phyloP scores from a whole-genome alignment of 2,329 filamentous ascomycete genomes.

The Pyrenochaeta sp. region DNA sequence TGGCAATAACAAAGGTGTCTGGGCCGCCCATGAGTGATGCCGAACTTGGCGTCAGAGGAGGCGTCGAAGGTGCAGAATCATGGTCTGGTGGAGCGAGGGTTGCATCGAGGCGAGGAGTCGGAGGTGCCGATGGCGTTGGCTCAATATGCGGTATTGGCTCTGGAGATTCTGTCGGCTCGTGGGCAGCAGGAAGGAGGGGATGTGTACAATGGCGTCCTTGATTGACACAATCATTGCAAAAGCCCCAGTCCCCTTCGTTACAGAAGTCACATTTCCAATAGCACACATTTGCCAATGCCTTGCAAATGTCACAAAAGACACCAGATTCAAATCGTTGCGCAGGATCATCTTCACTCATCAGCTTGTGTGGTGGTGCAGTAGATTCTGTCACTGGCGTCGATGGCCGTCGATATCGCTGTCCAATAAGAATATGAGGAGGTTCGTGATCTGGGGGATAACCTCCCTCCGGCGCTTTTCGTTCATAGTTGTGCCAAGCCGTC shows the following conservation, averaged over 20 bases:
- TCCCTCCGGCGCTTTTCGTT: slow-evolving; percentile 50
- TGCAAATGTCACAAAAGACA: slow-evolving; percentile 82
- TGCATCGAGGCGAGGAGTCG: slow-evolving; percentile 25
- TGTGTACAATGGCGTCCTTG: slow-evolving; percentile 83
- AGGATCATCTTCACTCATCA: slow-evolving; percentile 71
- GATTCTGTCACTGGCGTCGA: slow-evolving; percentile 32
- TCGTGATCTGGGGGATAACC: slow-evolving; percentile 53
- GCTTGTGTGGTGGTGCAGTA: slow-evolving; percentile 22
- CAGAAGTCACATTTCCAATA: slow-evolving; percentile 90
- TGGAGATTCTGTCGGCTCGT: slow-evolving; percentile 56
- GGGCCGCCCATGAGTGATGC: slow-evolving; percentile 51
- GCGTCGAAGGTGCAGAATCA: slow-evolving; percentile 43
- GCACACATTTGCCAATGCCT: slow-evolving; percentile 76
- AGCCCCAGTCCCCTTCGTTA: slow-evolving; percentile 95
- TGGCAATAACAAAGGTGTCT: slow-evolving; percentile 42
- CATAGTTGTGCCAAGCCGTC: slow-evolving; percentile 72
- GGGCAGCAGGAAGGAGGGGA: slow-evolving; percentile 76
- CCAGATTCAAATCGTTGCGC: slow-evolving; percentile 74
- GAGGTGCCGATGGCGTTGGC: slow-evolving; percentile 18
- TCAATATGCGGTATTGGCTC: slow-evolving; percentile 7
- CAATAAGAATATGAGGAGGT: slow-evolving; percentile 61
- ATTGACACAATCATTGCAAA: slow-evolving; percentile 87
- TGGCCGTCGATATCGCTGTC: slow-evolving; percentile 53
- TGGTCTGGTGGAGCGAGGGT: slow-evolving; percentile 33
- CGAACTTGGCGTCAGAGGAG: slow-evolving; percentile 51